Evolutionary conservation across 2,329 filamentous ascomycete genomes (phyloP).

Genomic region (Atkinsonella texensis): DNA sequence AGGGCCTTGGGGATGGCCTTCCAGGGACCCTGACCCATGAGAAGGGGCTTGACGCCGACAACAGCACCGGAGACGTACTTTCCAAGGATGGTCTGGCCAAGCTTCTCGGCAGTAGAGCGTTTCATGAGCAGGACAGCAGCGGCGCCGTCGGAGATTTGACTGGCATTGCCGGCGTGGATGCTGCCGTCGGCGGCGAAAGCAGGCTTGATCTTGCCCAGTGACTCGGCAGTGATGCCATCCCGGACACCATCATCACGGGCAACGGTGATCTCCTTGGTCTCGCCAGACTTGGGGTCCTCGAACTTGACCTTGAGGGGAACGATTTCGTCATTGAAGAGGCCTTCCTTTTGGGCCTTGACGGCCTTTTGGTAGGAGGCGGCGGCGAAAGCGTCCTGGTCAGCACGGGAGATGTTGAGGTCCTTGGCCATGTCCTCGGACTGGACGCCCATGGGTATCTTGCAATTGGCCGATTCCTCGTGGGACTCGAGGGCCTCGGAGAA

Average conservation of each 20-base stretch:
- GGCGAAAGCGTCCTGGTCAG: conserved; percentile 81
- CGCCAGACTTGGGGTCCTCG: conserved; percentile 81
- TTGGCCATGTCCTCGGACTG: conserved; percentile 93
- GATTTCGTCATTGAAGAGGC: conserved; percentile 92
- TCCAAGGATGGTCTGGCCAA: conserved; percentile 80
- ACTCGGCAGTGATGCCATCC: conserved; percentile 73
- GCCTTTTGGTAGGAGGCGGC: conserved; percentile 91
- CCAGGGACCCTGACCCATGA: conserved; percentile 95
- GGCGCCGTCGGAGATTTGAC: conserved; percentile 89
- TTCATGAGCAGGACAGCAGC: conserved; percentile 94
- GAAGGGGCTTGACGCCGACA: conserved; percentile 79
- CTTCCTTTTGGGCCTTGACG: conserved; percentile 66
- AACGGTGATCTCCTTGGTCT: conserved; percentile 74
- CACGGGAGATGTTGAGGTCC: conserved; percentile 60
- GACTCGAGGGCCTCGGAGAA: conserved; percentile 82
- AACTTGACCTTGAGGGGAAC: conserved; percentile 74
- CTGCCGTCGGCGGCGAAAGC: conserved; percentile 85
- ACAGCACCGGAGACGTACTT: conserved; percentile 82
- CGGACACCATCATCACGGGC: conserved; percentile 79
- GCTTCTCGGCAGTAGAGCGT: conserved; percentile 75
- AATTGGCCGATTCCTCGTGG: conserved; percentile 76
- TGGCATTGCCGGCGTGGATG: conserved; percentile 94
- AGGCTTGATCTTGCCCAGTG: conserved; percentile 78
- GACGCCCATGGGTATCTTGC: conserved; percentile 94
- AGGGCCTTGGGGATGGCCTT: conserved; percentile 91